Evolutionary conservation across 208 protist genomes (phyloP).

Genomic region (Leishmania amazonensis): DNA sequence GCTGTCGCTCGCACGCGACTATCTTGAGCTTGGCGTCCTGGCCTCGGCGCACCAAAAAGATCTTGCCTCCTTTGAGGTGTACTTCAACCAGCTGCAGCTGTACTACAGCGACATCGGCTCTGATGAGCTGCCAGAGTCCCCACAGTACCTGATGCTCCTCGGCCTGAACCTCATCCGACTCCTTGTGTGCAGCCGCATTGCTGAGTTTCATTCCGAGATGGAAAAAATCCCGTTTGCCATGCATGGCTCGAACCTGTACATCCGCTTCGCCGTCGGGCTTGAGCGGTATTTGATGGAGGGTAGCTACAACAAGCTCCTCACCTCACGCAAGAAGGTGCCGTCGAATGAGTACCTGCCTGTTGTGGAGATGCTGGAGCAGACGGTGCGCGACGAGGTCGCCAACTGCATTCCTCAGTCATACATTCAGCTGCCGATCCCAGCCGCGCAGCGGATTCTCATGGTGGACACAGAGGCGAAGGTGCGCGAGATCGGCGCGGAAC

Average conservation of each 20-base stretch:
- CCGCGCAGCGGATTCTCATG: constrained; percentile 90
- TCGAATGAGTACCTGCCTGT: constrained; percentile 91
- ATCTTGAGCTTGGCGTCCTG: constrained; percentile 86
- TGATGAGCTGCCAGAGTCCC: constrained; percentile 71
- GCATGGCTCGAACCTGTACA: constrained; percentile 75
- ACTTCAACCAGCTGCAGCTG: constrained; percentile 87
- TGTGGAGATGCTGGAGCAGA: constrained; percentile 89
- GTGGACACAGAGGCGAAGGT: constrained; percentile 72
- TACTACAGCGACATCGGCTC: constrained; percentile 88
- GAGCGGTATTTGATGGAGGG: constrained; percentile 94
- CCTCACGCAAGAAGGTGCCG: constrained; percentile 81
- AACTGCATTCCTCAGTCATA: constrained; percentile 90
- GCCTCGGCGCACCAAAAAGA: constrained; percentile 79
- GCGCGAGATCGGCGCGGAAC: constrained; percentile 51
- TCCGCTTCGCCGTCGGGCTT: constrained; percentile 86
- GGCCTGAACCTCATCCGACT: constrained; percentile 92
- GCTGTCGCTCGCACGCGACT: constrained; percentile 80
- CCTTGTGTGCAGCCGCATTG: constrained; percentile 84
- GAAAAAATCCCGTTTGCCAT: constrained; percentile 86
- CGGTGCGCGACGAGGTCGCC: constrained; percentile 91
- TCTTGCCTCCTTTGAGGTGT: constrained; percentile 79
- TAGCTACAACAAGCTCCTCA: constrained; percentile 93
- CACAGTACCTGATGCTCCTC: constrained; percentile 75
- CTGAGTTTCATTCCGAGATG: constrained; percentile 94
- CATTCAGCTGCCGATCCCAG: constrained; percentile 66